phyloP scores from a whole-genome alignment of 75 land plant genomes.

The Picea sitchensis region DNA sequence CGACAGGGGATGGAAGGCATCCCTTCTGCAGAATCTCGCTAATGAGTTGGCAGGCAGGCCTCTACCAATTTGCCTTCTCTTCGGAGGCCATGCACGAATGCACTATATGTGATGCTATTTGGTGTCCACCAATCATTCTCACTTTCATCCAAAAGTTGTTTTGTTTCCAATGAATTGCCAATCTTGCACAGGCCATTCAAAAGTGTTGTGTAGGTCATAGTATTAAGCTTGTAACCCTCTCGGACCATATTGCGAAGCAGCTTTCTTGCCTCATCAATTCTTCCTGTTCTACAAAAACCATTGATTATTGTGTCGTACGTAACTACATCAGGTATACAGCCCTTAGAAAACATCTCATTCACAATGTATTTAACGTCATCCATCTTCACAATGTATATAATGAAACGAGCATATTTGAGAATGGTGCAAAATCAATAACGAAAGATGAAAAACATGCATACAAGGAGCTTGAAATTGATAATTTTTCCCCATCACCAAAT shows the following conservation, averaged over 20 bases:
- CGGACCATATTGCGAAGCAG: slow-evolving; percentile 49
- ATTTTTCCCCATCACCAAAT: too few relatives aligned
- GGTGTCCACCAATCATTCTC: slow-evolving; percentile 77
- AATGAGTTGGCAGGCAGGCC: slow-evolving; percentile 51
- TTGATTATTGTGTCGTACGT: slow-evolving; percentile 57
- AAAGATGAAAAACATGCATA: too few relatives aligned
- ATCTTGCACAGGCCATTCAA: slow-evolving; percentile 54
- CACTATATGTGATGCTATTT: slow-evolving; percentile 74
- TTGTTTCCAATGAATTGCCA: slow-evolving; percentile 60
- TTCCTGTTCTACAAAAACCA: slow-evolving; percentile 57
- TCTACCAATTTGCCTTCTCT: slow-evolving; percentile 48
- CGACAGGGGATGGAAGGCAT: slow-evolving; percentile 50
- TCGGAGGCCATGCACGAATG: slow-evolving; percentile 70
- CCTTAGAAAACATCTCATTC: slow-evolving; percentile 43
- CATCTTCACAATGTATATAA: slow-evolving; percentile 21
- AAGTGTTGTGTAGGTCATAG: slow-evolving; percentile 55
- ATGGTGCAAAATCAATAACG: too few relatives aligned
- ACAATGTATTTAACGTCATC: slow-evolving; percentile 56
- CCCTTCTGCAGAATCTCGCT: slow-evolving; percentile 51
- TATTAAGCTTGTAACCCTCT: slow-evolving; percentile 68
- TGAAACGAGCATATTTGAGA: too few relatives aligned
- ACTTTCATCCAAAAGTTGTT: slow-evolving; percentile 59
- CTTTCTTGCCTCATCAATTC: slow-evolving; percentile 55
- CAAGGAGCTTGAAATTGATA: too few relatives aligned
- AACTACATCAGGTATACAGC: slow-evolving; percentile 61